Evolutionary conservation across 345 rosid genomes (phyloP), one percentile per base, ranked within the genome.

Genomic region (Mangifera indica): DNA sequence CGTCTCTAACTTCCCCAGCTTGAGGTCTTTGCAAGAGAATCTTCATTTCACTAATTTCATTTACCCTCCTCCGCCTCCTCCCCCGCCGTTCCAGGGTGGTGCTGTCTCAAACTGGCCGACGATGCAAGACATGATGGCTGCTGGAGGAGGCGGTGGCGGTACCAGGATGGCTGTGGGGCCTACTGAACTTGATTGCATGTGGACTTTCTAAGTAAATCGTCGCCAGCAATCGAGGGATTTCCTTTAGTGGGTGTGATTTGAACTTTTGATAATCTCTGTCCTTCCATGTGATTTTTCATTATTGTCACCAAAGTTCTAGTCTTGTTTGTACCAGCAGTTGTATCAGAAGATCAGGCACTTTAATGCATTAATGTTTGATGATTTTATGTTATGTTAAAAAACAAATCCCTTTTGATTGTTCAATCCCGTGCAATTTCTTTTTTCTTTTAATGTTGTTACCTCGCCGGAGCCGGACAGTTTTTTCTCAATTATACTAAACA

Each of bases 1-100:
- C 8, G 70, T 79, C 21, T 74, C 91, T 0, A 67, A 60, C 34
- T 87, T 88, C 67, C 91, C 98, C 0, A 89, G 88, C 84, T 67
- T 92, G 54, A 86, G 88, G 79, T 88, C 98, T n/a, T 73, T 90
- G 32, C 98, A 92, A 72, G 98, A 94, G 42, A 95, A 87, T 83
- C 85, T 91, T 63, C 94, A 87, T 49, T 68, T 85, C n/a, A 93
- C 98, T 0, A 67, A 73, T 78, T 84, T 82, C 48, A 85, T 86
- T 71, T 46, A 88, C 10, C 66, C 88, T 18, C 66, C 87, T 5
- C 37, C 75, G 12, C n/a, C 66, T 17, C 59, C 76, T 2, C 51
- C 78, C 1, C 73, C 82, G 20, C 59, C 79, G 7, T 51, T 49
- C 37, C 74, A 52, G 17, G 74, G 76, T 17, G 69, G 76, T 15